Base-by-base conservation (phyloP, 805 yeast genomes). In the Candida ficus region DNA sequence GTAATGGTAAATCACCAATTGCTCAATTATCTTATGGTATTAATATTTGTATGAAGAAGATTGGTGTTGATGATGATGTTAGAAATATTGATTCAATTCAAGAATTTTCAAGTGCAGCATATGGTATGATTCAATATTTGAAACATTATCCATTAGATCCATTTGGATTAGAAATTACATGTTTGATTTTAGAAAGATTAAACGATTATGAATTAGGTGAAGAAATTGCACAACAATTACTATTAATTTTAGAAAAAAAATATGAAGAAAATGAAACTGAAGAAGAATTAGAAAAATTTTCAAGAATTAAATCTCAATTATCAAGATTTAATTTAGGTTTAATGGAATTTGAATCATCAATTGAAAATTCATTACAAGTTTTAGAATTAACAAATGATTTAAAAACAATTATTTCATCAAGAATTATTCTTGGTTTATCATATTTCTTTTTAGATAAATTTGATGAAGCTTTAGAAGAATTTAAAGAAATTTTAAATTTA, bases 11-110 rank as follows among this genome's bases (percentile, higher is more conserved):
- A 32, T 76, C 81, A 32, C 77, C 83, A 19, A 60, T 78, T 29
- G 80, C 93, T 0, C 87, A 84, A 58, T 56, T 87, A 34, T 66
- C 88, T 21, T 86, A 83, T 60, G 95, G 91, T 0, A 60, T 73
- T 35, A 73, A 75, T 35, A 66, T 83, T 39, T 60, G 80, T 33
- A 56, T 66, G 52, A 68, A 71, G 46, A 59, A 75, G 36, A 65
- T 71, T 25, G 67, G 70, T 4, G 52, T 60, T 5, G 59, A 61
- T 34, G 57, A 67, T 57, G 73, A 75, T 59, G 69, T 78, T 44
- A 60, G 76, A 56, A 76, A 81, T 56, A 57, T 78, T 49, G 75
- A 69, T 35, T 68, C 78, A 11, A 71, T 78, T 1, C 89, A 83
- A 53, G 84, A 83, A 47, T 63, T 81, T 42, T 71, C 81, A 39